Conservation (phyloP, 495 filamentous ascomycete species). For the Ramalina peruviana region DNA sequence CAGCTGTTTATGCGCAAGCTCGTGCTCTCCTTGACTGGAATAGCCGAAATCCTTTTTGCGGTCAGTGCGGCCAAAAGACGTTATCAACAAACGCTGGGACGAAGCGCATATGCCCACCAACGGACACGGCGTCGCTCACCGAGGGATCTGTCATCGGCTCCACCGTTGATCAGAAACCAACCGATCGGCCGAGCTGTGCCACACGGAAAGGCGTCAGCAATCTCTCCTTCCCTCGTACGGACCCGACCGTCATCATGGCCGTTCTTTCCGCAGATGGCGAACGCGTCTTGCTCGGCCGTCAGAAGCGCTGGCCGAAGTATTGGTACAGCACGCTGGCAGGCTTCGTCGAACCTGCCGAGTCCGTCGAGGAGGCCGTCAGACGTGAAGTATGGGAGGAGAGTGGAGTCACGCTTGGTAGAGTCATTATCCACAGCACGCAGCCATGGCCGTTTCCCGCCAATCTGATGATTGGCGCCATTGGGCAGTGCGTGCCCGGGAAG, state of each 20-base stretch:
- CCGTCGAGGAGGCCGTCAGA: constrained; percentile 85
- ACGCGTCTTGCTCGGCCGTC: constrained; percentile 70
- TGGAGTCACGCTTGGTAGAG: constrained; percentile 70
- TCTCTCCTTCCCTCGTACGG: constrained; percentile 82
- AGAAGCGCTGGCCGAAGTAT: constrained; percentile 64
- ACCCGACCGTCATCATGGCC: constrained; percentile 82
- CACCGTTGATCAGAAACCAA: constrained; percentile 22
- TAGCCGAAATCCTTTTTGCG: constrained; percentile 80
- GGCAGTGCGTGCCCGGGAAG: constrained; percentile 63
- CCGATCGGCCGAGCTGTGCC: constrained; percentile 52
- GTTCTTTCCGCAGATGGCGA: constrained; percentile 62
- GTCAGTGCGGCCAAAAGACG: constrained; percentile 70
- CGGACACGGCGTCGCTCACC: constrained; percentile 39
- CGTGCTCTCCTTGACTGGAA: constrained; percentile 93
- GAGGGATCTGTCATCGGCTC: constrained; percentile 24
- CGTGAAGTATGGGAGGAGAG: constrained; percentile 94
- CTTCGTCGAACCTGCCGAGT: constrained; percentile 90
- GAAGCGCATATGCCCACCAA: constrained; percentile 79
- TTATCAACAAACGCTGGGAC: constrained; percentile 78
- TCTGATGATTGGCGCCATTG: constrained; percentile 89
- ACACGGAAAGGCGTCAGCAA: constrained; percentile 66
- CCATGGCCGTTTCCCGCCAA: constrained; percentile 84
- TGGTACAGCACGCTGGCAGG: constrained; percentile 90
- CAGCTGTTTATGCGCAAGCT: constrained; percentile 83
- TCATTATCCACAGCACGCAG: constrained; percentile 85